Evolutionary conservation across 352 stramenopile species (phyloP).

Genomic region (Blastocystis sp.): DNA sequence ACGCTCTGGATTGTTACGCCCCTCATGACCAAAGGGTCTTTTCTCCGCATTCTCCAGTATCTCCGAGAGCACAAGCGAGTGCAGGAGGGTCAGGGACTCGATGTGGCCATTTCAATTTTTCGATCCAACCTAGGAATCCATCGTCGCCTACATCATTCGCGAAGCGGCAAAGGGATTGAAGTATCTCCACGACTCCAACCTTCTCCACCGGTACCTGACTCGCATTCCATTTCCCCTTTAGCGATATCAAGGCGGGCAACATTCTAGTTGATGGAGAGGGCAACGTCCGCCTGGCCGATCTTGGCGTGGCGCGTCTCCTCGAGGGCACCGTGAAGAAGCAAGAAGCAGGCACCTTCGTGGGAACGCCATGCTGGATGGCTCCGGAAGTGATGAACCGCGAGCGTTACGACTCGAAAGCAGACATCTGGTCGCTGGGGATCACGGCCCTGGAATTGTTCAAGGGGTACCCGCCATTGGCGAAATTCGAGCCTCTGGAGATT

Average conservation of each 20-base stretch:
- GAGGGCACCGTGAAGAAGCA: constrained; percentile 8
- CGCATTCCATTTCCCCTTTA: neutral
- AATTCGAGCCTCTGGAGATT: constrained; percentile 26
- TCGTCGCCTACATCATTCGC: constrained; percentile 43
- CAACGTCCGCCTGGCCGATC: constrained; percentile 16
- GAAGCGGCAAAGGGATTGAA: neutral
- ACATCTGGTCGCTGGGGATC: constrained; percentile 46
- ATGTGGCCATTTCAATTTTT: neutral
- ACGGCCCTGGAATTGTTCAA: constrained; percentile 48
- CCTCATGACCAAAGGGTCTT: constrained; percentile 38
- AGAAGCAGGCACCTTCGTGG: constrained; percentile 15
- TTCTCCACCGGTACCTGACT: constrained; percentile 11
- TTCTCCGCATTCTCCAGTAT: constrained; percentile 33
- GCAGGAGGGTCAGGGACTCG: neutral
- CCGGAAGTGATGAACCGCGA: constrained; percentile 41
- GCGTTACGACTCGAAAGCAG: constrained; percentile 2
- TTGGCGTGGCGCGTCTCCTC: constrained; percentile 33
- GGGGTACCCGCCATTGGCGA: neutral
- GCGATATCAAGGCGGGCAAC: constrained; percentile 46
- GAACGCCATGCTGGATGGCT: constrained; percentile 48
- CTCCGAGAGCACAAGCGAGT: neutral
- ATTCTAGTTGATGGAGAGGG: constrained; percentile 22
- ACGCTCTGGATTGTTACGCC: constrained; percentile 45
- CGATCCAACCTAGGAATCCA: neutral
- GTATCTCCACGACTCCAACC: constrained; percentile 38